phyloP scores from a whole-genome alignment of 2,329 filamentous ascomycete genomes.

The Xylaria sp. region DNA sequence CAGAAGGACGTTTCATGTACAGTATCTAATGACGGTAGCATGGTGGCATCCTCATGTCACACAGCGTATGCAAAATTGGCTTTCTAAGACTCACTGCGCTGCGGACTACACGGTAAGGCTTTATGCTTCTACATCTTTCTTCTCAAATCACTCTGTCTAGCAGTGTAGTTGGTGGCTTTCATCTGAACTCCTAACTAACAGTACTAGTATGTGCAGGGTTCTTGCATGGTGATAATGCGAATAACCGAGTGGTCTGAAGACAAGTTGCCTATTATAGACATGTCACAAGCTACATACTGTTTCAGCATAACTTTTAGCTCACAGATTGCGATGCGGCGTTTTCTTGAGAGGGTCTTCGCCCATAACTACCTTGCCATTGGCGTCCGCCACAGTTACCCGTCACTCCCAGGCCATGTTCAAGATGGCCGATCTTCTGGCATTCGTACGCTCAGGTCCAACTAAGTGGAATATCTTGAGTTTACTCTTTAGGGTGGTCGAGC shows the following conservation, averaged over 20 bases:
- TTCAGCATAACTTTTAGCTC: neutral
- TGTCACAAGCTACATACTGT: neutral
- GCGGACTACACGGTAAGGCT: neutral
- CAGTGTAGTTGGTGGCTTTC: neutral
- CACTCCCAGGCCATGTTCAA: neutral
- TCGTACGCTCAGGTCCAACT: neutral
- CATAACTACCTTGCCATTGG: neutral
- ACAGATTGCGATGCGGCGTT: neutral
- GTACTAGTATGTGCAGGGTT: neutral
- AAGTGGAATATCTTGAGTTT: neutral
- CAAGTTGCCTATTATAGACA: neutral
- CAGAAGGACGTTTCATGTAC: conserved; percentile 26
- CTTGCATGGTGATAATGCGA: neutral
- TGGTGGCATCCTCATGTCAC: neutral
- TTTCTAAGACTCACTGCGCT: neutral
- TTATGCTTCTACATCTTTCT: neutral
- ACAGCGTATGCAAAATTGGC: neutral
- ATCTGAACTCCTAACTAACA: neutral
- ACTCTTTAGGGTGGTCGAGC: neutral
- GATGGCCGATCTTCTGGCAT: neutral
- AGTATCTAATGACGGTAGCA: conserved; percentile 3
- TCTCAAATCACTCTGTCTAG: neutral
- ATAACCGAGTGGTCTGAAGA: neutral
- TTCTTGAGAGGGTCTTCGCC: neutral
- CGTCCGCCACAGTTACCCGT: neutral